These are phyloP conservation scores for Ceratobasidium theobromae DNA, from an alignment of 1,284 basidiomycete genomes.

Conservation along the genomic window DNA sequence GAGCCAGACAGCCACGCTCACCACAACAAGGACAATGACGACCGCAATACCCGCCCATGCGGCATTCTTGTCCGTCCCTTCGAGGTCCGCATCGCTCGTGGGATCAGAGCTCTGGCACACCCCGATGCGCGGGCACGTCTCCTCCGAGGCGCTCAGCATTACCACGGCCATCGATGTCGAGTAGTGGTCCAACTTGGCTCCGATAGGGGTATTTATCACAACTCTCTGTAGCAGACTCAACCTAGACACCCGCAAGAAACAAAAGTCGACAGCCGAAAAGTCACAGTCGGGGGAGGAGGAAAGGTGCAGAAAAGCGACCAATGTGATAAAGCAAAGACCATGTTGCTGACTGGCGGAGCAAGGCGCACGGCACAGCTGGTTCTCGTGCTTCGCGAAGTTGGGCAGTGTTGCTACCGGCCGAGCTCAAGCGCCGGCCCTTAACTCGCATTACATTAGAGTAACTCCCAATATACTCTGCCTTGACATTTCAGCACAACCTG, in stretches of 20 bases:
- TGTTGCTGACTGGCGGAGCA: conserved; percentile 19
- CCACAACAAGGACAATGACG: conserved; percentile 9
- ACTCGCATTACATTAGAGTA: background rate
- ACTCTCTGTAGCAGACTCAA: background rate
- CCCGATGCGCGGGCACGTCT: conserved; percentile 1
- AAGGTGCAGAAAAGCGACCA: background rate
- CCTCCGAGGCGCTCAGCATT: background rate
- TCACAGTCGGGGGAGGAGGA: background rate
- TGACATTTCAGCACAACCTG: background rate
- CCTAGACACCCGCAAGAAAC: no score
- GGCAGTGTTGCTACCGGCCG: conserved; percentile 14
- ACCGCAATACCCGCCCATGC: conserved; percentile 29
- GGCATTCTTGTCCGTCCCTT: background rate
- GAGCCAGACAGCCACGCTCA: conserved; percentile 1
- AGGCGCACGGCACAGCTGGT: conserved; percentile 13
- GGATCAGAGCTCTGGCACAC: background rate
- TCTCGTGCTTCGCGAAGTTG: conserved; percentile 22
- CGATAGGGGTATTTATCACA: background rate
- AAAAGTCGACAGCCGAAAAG: background rate
- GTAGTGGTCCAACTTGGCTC: background rate
- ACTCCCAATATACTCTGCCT: background rate
- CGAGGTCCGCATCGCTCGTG: background rate
- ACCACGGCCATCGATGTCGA: background rate
- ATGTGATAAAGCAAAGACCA: background rate
- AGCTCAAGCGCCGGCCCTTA: conserved; percentile 1